Percentiles rank a stretch among this genome's conserved stretches.
Conservation (phyloP, 225 moss, liverwort and hornwort genomes). For the Antitrichia curtipendula region DNA sequence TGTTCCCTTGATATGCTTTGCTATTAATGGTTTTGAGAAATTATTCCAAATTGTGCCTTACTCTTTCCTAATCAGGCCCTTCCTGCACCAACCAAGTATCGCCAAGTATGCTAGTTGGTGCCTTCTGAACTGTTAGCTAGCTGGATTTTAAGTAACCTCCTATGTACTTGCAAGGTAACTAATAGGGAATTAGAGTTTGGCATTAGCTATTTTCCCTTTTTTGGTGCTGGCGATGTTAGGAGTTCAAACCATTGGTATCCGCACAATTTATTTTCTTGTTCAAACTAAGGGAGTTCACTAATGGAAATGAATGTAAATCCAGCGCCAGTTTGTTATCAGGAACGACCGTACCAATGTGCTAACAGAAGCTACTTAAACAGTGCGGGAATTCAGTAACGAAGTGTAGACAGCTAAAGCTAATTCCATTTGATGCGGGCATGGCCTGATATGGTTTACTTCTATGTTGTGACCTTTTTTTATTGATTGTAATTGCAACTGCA, state of each 20-base stretch:
- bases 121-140: no score
- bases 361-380: background rate
- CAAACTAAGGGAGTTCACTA: background rate
- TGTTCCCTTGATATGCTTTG: background rate
- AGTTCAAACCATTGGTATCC: background rate
- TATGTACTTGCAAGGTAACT: background rate
- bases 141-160: background rate
- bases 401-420: background rate
- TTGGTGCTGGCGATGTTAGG: background rate
- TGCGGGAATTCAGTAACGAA: background rate
- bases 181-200: background rate
- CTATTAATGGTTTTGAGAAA: background rate
- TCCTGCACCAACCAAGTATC: background rate
- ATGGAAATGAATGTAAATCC: background rate
- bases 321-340: background rate
- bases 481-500: background rate
- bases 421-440: background rate
- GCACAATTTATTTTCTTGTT: background rate
- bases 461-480: background rate
- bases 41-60: background rate
- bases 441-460: background rate
- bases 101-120: background rate
- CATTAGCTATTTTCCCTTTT: background rate
- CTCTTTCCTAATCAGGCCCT: background rate
- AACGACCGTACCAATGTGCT: background rate